Evolutionary conservation across 495 filamentous ascomycete genomes (phyloP), one percentile per base, ranked within the genome.

Genomic region (Penicillium alfredii): DNA sequence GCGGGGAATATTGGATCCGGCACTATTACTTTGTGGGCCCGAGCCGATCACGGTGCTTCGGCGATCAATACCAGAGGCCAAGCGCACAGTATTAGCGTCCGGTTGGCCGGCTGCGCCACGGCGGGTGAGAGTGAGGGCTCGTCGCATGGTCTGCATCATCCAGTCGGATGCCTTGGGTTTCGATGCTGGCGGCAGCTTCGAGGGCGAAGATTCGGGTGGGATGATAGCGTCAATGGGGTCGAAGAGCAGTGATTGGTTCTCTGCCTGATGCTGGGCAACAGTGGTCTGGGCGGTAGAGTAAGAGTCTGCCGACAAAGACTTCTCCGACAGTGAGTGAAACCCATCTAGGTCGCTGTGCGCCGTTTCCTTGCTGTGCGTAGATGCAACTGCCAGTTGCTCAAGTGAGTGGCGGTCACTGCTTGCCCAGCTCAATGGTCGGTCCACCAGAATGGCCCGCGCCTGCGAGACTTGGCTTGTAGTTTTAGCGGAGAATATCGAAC

Each of bases 281-380:
- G 70, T 73, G 10, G 77, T 77, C 11, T 71, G 69, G 5, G 82
- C 83, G 0, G 85, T 87, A 23, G 71, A 77, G 53, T 81, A 88
- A 31, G 74, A 81, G 15, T 77, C 77, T n/a, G 73, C 51, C 24
- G 66, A 64, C 8, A 53, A 53, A n/a, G 60, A 60, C 14, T 66
- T 63, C 9, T 64, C 65, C 6, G 53, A 52, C 2, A 54, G 45
- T 5, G 53, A 38, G 10, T 44, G 35, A 11, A 51, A 31, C 11
- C 46, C 49, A 30, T 61, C 53, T 4, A 38, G 31, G n/a, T 57
- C 52, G 33, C 47, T 55, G 16, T 53, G 47, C 13, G 44, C 34
- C 20, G 39, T 41, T 12, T 56, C 51, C 13, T 47, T 46, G 38
- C 38, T 54, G 25, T 46, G 41, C 6, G 39, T 38, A 22, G 62